Evolutionary conservation across 192 early-diverging fungal species (phyloP).

Genomic region (Irineochytrium annulatum): DNA sequence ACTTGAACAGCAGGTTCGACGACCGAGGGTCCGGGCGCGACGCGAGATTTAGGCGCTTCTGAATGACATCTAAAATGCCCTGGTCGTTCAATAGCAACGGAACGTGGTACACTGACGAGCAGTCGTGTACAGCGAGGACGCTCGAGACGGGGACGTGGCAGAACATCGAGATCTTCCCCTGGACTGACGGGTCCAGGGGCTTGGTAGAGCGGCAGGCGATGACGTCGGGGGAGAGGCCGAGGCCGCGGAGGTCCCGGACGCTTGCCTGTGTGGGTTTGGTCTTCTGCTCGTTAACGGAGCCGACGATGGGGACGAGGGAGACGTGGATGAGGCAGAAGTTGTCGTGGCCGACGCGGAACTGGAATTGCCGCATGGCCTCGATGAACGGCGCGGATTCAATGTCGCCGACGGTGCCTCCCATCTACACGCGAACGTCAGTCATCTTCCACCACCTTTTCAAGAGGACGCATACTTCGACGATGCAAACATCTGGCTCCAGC

Average conservation of each 20-base stretch:
- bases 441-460: too few species aligned
- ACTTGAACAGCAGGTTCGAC: constrained; percentile 70
- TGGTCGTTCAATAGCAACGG: constrained; percentile 87
- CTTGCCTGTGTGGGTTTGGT: constrained; percentile 99
- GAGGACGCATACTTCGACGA: constrained; percentile 69
- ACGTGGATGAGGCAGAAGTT: constrained; percentile 99
- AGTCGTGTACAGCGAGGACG: constrained; percentile 94
- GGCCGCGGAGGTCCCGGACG: constrained; percentile 88
- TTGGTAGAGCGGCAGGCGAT: constrained; percentile 92
- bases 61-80: constrained; percentile 77
- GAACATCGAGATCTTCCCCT: constrained; percentile 96
- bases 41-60: constrained; percentile 73
- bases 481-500: constrained; percentile 90
- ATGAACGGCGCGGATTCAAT: constrained; percentile 99
- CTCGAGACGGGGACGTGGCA: constrained; percentile 93
- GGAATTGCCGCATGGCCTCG: constrained; percentile 99
- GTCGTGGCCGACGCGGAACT: constrained; percentile 96
- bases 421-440: constrained; percentile 9
- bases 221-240: constrained; percentile 92
- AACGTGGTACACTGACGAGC: constrained; percentile 94
- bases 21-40: constrained; percentile 56
- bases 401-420: constrained; percentile 98
- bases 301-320: constrained; percentile 93
- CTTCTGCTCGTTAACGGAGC: constrained; percentile 98
- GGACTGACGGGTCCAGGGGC: constrained; percentile 78